A percentile compares a stretch with the other conserved stretches of the same genome.
Evolutionary conservation across 306 rosid species (phyloP).

Genomic region (Gynostemma pentaphyllum): DNA sequence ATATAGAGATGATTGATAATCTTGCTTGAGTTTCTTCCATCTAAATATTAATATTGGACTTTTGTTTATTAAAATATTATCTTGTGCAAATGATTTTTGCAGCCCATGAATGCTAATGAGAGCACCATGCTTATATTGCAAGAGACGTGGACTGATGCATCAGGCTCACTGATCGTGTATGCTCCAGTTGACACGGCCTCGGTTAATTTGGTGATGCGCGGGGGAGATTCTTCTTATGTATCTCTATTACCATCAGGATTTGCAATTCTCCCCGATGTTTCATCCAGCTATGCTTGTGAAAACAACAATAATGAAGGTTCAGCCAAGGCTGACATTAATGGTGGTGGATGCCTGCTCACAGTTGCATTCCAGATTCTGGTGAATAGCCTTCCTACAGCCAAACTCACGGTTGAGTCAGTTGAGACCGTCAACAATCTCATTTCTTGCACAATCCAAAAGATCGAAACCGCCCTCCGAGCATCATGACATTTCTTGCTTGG

Average conservation of each 20-base stretch:
- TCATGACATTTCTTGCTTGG: slow-evolving; percentile 6
- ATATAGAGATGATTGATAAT: not conserved
- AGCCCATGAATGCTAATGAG: slow-evolving; percentile 34
- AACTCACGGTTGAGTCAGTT: slow-evolving; percentile 51
- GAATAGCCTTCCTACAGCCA: slow-evolving; percentile 29
- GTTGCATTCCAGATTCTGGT: slow-evolving; percentile 58
- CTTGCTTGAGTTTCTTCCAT: not conserved
- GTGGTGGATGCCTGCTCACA: slow-evolving; percentile 46
- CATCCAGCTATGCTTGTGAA: slow-evolving; percentile 7
- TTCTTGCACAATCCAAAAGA: slow-evolving; percentile 49
- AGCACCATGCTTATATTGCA: slow-evolving; percentile 47
- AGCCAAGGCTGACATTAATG: slow-evolving; percentile 13
- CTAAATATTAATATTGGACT: not conserved
- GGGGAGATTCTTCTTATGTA: slow-evolving; percentile 58
- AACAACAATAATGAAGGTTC: not conserved
- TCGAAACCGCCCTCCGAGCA: slow-evolving; percentile 47
- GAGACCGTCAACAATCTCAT: slow-evolving; percentile 44
- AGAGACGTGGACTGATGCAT: slow-evolving; percentile 60
- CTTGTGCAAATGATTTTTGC: slow-evolving; percentile 13
- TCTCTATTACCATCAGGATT: slow-evolving; percentile 70
- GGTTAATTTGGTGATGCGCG: slow-evolving; percentile 35
- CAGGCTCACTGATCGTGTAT: slow-evolving; percentile 59
- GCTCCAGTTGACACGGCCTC: slow-evolving; percentile 52
- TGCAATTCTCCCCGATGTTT: slow-evolving; percentile 44
- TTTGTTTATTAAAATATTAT: not conserved